Evolutionary conservation across 306 rosid species (phyloP), one percentile per base, ranked within the genome.

Genomic region (Lotus japonicus): DNA sequence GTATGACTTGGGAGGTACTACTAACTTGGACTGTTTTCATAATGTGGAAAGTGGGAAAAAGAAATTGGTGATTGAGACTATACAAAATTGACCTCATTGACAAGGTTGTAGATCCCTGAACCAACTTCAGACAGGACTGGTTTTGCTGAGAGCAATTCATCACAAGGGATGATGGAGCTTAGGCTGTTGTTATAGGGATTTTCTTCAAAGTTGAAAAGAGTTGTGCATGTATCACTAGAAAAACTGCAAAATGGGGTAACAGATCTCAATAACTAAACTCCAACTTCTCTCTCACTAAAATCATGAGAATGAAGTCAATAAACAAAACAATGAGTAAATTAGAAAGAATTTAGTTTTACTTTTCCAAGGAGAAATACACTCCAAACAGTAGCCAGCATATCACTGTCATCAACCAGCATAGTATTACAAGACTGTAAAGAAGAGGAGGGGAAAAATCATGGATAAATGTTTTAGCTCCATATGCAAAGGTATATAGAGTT

Each of bases 321-420:
- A 54, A 69, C 17, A 11, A 0, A 43, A 58, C 7, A 42, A 12
- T 11, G 4, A 58, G 31, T 39, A 17, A 64, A 55, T 31, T 12
- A 14, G 50, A 44, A 77, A 74, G 63, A 54, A 10, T 4, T 42
- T 44, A 58, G 49, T 53, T 77, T 53, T 82, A 91, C 95, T 82
- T 80, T 49, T 82, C 76, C 11, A 91, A 66, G 80, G 76, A 83
- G 80, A 84, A 81, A 70, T 84, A 91, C 36, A 84, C 51, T 58
- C 90, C 97, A 57, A 83, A 86, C 66, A 84, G 83, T 21, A 91
- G 13, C 90, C 90, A 90, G 74, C 89, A 84, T 39, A 88, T 46
- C 68, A 71, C 77, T 18, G 86, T 82, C 60, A 88, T 58, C 74
- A 84, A 54, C 95, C 97, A 90, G 77, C 89, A 88, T 0, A 88